Conservation (phyloP, 352 stramenopile genomes). For the Pythium oligandrum region DNA sequence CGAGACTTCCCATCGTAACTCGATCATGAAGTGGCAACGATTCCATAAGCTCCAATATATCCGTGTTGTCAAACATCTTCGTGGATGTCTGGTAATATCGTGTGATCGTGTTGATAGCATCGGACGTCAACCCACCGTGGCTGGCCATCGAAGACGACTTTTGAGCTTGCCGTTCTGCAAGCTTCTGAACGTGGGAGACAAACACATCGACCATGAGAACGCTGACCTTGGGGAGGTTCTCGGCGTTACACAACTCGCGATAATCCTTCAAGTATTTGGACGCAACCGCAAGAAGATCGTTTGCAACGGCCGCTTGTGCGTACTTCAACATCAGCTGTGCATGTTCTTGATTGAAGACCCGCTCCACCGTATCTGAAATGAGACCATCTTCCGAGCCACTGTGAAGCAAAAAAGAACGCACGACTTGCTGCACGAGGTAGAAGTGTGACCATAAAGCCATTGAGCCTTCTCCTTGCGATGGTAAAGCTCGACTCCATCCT, state of each 20-base stretch:
- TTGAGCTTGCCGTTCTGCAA: constrained; percentile 57
- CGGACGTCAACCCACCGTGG: constrained; percentile 10
- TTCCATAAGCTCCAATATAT: constrained; percentile 69
- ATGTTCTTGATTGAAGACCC: constrained; percentile 23
- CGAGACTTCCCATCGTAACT: constrained; percentile 50
- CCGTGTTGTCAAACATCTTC: constrained; percentile 79
- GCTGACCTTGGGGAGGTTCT: constrained; percentile 69
- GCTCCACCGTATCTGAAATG: background rate
- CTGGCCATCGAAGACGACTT: constrained; percentile 16
- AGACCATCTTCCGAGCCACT: background rate
- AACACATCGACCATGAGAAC: constrained; percentile 79
- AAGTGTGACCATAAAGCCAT: constrained; percentile 61
- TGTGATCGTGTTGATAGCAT: constrained; percentile 40
- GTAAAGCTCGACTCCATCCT: constrained; percentile 31
- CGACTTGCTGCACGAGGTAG: constrained; percentile 46
- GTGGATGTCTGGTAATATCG: constrained; percentile 71
- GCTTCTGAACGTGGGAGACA: constrained; percentile 73
- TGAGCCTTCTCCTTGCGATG: constrained; percentile 44
- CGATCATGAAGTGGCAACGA: constrained; percentile 33
- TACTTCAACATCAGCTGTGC: constrained; percentile 61
- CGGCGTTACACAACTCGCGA: constrained; percentile 58
- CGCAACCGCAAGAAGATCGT: constrained; percentile 62
- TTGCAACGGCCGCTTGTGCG: constrained; percentile 53
- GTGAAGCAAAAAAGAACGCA: background rate
- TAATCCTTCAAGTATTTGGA: constrained; percentile 79